Evolutionary conservation across 305 asterid genomes (phyloP), one percentile per base, ranked within the genome.

Genomic region (Fraxinus baroniana): DNA sequence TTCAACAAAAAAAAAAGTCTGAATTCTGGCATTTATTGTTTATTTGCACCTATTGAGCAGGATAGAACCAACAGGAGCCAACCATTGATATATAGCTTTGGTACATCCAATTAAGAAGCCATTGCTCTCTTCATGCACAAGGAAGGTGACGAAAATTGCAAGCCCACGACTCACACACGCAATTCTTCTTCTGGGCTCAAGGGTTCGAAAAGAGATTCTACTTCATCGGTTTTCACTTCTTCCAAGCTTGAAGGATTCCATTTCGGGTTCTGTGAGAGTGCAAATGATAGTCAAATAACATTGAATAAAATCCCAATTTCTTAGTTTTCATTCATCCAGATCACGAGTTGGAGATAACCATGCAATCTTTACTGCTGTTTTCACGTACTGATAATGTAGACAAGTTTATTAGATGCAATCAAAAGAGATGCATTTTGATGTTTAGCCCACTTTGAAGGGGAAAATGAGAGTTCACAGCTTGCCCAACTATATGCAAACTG

Each of bases 171-270:
- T 92, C 87, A 94, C 41, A 90, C 95, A 57, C 82, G 86, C 86
- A 95, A 86, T 84, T 95, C 99, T 52, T 83, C 80, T 74, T 89
- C 92, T 0, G 88, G 88, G 81, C 90, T 88, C 81, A 93, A 84
- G 0, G 96, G 97, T 79, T 91, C 90, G 60, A 94, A 95, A 46
- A 93, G 91, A 76, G 93, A 91, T 85, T 90, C 97, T 81, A 95
- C 87, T 80, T 93, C 99, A 26, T 87, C 62, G 76, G 82, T 46
- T 36, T 87, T 84, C 78, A 95, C 96, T 79, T 92, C 97, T 20
- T 90, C 97, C 86, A 92, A 84, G 90, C 90, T 92, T 66, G 94
- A 82, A 1, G 99, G 99, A 55, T 85, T 86, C 99, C 99, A 95
- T 85, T 90, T 94, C 4, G 99, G 99, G 76, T 94, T 92, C 99